A percentile compares a stretch with the other conserved stretches of the same genome.
Conservation (phyloP, 2,329 filamentous ascomycete species). For the Fusarium sp. region DNA sequence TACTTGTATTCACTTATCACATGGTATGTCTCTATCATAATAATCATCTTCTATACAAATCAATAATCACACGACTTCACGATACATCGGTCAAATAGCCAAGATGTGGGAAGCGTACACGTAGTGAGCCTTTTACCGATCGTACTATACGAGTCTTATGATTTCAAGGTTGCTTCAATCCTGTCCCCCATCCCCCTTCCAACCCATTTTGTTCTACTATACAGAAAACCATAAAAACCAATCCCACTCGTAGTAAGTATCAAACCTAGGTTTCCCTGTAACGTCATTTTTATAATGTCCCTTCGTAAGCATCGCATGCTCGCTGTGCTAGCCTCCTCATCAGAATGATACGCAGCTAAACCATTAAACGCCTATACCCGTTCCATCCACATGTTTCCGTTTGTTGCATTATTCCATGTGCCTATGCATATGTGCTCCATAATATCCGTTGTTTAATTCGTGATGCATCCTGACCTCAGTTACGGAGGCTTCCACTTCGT, state of each 20-base stretch:
- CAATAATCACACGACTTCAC: neutral
- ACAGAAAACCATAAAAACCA: slow-evolving; percentile 35
- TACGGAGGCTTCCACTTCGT: slow-evolving; percentile 52
- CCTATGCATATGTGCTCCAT: slow-evolving; percentile 39
- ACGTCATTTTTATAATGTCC: slow-evolving; percentile 32
- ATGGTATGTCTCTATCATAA: neutral
- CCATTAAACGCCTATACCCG: slow-evolving; percentile 38
- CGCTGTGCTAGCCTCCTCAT: slow-evolving; percentile 23
- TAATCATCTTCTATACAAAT: neutral
- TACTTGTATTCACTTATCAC: too few relatives aligned
- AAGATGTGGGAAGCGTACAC: slow-evolving; percentile 8
- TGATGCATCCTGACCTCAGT: slow-evolving; percentile 34
- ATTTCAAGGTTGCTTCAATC: slow-evolving; percentile 24
- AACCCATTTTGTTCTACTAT: slow-evolving; percentile 43
- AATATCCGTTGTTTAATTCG: slow-evolving; percentile 29
- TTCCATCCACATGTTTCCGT: slow-evolving; percentile 19
- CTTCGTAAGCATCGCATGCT: slow-evolving; percentile 39
- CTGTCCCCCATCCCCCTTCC: neutral
- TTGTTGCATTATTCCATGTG: slow-evolving; percentile 32
- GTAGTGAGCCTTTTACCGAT: slow-evolving; percentile 27
- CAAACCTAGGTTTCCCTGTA: slow-evolving; percentile 12
- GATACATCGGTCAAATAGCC: neutral
- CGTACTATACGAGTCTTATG: slow-evolving; percentile 32
- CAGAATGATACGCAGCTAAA: slow-evolving; percentile 27
- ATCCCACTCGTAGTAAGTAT: slow-evolving; percentile 24